Base-by-base conservation (phyloP, 2,329 filamentous ascomycete genomes). In the Beauveria rudraprayagi region DNA sequence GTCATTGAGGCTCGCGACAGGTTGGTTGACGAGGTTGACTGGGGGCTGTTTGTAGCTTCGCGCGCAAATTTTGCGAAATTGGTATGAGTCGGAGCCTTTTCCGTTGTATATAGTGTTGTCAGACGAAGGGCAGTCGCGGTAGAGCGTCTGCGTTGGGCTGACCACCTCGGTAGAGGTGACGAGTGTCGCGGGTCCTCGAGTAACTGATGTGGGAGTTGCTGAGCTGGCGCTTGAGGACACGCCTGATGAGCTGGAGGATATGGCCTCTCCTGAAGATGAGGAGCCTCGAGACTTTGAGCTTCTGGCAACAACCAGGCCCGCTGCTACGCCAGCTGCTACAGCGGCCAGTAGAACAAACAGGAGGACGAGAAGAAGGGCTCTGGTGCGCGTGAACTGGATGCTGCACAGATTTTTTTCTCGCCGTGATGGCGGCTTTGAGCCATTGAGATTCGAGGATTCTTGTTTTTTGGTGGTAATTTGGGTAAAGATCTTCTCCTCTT, bases 41-140 rank as follows among this genome's bases (percentile, higher is more conserved):
- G 46, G 41, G 16, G 48, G 47, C 7, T 60, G 51, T 8, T 43
- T 60, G 41, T 54, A 63, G 24, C 53, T 50, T 5, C 43, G n/a
- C 16, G n/a, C 41, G 44, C 63, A 64, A 19, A 62, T 41, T 40
- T 64, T 64, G 40, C 61, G 52, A 24, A 64, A 64, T n/a, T 56
- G 61, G 47, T 61, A 62, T 5, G 37, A 26, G 0, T 9, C n/a
- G 10, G 52, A 52, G 30, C 61, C 56, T 14, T 17, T 3, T 5
- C 52, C 61, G 4, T 63, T 46, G 61, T 63, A 64, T 3, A 63
- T 11, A 5, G 61, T 61, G 19, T 60, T 56, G 44, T 64, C 60
- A 1, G 63, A 61, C 5, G 63, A 64, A 8, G 61, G 63, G 28
- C 63, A 64, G 43, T 64, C 63, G 30, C 57, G 61, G 53, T 61